Percentiles rank a stretch among this genome's conserved stretches.
These are phyloP conservation scores for Hyphopichia fennica DNA, from an alignment of 1,139 yeast species.

Conservation along the genomic window DNA sequence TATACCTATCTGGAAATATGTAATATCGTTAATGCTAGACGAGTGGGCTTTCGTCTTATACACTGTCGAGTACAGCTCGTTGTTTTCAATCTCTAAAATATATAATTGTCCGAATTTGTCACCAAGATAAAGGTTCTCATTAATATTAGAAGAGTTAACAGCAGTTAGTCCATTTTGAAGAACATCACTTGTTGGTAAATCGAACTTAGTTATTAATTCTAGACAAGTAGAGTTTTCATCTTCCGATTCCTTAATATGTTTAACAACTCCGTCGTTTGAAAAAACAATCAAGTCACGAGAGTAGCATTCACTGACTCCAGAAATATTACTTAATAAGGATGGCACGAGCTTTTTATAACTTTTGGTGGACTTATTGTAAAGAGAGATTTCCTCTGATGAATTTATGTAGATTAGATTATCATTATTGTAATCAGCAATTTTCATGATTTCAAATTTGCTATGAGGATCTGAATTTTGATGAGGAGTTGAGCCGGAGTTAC, in stretches of 20 bases:
- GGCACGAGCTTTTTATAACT: conserved; percentile 22
- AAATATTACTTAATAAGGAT: conserved; percentile 33
- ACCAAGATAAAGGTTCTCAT: conserved; percentile 34
- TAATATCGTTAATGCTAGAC: conserved; percentile 46
- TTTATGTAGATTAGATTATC: conserved; percentile 27
- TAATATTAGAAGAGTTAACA: conserved; percentile 19
- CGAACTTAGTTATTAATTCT: conserved; percentile 13
- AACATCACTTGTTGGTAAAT: conserved; percentile 26
- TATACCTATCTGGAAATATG: conserved; percentile 24
- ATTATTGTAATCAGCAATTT: conserved; percentile 15
- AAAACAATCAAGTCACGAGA: conserved; percentile 33
- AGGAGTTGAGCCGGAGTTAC: background rate
- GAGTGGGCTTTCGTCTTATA: conserved; percentile 47
- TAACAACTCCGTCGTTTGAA: conserved; percentile 42
- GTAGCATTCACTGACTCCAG: conserved; percentile 34
- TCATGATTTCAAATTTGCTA: conserved; percentile 8
- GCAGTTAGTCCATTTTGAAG: conserved; percentile 29
- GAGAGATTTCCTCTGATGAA: conserved; percentile 29
- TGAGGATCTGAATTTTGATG: conserved; percentile 3
- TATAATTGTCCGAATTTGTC: conserved; percentile 48
- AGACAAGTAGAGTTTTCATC: conserved; percentile 10
- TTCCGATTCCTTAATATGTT: conserved; percentile 14
- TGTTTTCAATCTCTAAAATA: conserved; percentile 14
- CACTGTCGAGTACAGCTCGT: conserved; percentile 7
- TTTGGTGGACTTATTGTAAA: conserved; percentile 15